Percentiles rank a stretch among this genome's conserved stretches.
phyloP scores from a whole-genome alignment of 805 yeast species.

The Blastobotrys terrestris region DNA sequence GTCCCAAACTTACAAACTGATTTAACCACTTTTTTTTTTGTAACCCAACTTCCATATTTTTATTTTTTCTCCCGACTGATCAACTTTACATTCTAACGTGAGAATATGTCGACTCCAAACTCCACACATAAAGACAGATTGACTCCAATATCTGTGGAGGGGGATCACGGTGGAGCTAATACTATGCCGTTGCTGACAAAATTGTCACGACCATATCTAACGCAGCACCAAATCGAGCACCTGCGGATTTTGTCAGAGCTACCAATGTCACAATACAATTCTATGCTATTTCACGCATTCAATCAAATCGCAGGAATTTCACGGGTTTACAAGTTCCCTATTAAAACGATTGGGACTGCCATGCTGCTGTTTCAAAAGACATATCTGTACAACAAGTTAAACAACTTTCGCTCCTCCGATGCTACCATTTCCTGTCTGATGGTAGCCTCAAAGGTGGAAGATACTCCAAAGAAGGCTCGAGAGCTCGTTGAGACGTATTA shows the following conservation, averaged over 20 bases:
- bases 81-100: neutral
- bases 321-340: conserved; percentile 38
- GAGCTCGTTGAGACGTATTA: conserved; percentile 43
- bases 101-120: neutral
- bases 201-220: conserved; percentile 53
- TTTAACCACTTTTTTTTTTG: neutral
- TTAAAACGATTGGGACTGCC: conserved; percentile 61
- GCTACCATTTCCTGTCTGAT: conserved; percentile 66
- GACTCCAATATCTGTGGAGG: neutral
- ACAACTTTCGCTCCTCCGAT: conserved; percentile 27
- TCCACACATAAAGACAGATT: neutral
- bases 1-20: neutral
- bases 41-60: neutral
- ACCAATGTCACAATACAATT: conserved; percentile 43
- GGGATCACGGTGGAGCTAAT: conserved; percentile 10
- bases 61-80: too few relatives aligned
- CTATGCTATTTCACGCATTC: conserved; percentile 39
- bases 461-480: conserved; percentile 68
- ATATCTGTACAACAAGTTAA: conserved; percentile 47
- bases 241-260: conserved; percentile 47
- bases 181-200: conserved; percentile 10
- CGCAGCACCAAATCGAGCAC: conserved; percentile 45
- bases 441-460: conserved; percentile 73
- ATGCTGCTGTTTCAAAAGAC: conserved; percentile 69
- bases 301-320: conserved; percentile 17